phyloP scores from a whole-genome alignment of 805 yeast species.

The Starmera dryadoides region DNA sequence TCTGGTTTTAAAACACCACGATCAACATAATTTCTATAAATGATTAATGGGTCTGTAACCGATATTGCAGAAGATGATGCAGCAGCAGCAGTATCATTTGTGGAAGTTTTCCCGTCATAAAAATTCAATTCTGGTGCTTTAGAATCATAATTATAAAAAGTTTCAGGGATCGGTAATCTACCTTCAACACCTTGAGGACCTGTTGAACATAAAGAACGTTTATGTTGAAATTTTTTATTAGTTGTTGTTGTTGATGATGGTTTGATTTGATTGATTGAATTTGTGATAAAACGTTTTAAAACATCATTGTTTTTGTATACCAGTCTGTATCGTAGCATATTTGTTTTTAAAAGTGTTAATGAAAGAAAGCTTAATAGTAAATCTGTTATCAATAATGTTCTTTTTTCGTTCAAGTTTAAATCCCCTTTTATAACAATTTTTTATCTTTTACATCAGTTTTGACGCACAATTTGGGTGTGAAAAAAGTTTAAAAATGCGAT shows the following conservation, averaged over 20 bases:
- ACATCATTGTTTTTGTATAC: no score
- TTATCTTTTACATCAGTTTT: slow-evolving; percentile 1
- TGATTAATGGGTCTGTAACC: slow-evolving; percentile 55
- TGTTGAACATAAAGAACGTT: not conserved
- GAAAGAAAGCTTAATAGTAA: no score
- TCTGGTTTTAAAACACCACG: slow-evolving; percentile 48
- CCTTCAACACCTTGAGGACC: slow-evolving; percentile 2
- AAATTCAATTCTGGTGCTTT: not conserved
- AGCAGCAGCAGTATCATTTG: slow-evolving; percentile 1
- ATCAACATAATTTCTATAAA: slow-evolving; percentile 47
- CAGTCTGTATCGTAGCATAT: no score
- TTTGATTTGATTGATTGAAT: no score
- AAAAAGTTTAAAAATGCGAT: not conserved
- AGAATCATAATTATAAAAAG: slow-evolving; percentile 1
- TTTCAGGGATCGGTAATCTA: slow-evolving; percentile 1
- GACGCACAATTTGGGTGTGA: not conserved
- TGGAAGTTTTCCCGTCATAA: not conserved
- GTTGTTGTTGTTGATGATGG: not conserved
- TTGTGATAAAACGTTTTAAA: no score
- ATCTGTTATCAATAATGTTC: no score
- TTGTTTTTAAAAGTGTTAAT: no score
- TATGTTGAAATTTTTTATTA: not conserved
- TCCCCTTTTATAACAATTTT: no score
- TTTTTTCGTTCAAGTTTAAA: no score
- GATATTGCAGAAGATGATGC: slow-evolving; percentile 18